Evolutionary conservation across 352 stramenopile species (phyloP), one percentile per base, ranked within the genome.

Genomic region (Phytophthora pistaciae): DNA sequence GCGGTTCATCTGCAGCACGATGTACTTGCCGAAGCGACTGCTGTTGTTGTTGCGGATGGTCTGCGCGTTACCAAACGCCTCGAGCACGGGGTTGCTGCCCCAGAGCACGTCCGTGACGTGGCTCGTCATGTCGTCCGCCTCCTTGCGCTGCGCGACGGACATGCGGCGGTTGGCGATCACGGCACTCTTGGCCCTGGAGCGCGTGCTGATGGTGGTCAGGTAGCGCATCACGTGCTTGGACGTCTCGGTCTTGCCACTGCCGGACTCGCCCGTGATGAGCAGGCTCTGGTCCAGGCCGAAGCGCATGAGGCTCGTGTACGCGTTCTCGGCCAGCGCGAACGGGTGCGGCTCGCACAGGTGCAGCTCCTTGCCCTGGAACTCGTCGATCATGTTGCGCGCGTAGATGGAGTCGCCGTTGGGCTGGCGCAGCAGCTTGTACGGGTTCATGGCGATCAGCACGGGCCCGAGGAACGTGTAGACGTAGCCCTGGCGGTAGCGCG

Each of bases 151-250:
- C 46, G 79, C 85, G 55, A 92, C 73, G 59, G 87, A 94, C 84
- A 94, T 90, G 67, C 85, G 85, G 54, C 87, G 87, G 60, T 91
- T 91, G 9, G 86, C 86, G 44, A 93, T 91, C 49, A 90, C 86
- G 0, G 84, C 84, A 54, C 76, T 90, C 72, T 90, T 90, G 67
- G 84, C 82, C 38, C 87, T 76, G 31, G 72, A 87, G 68, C 87
- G 83, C 56, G 85, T 94, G 49, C 80, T 90, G 72, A 96, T 87
- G 64, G 85, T 92, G 27, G 95, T 97, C 27, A 99, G 83, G 74
- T 98, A 98, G 44, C 95, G 90, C 88, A 99, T 96, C 18, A 98
- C 91, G 83, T 98, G 96, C 83, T 99, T 99, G 68, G 96, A 98
- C 48, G 94, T 99, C 72, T 98, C 95, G 1, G 96, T 99, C 85